Evolutionary conservation across 345 rosid species (phyloP).

Genomic region (Trapa bicornis): DNA sequence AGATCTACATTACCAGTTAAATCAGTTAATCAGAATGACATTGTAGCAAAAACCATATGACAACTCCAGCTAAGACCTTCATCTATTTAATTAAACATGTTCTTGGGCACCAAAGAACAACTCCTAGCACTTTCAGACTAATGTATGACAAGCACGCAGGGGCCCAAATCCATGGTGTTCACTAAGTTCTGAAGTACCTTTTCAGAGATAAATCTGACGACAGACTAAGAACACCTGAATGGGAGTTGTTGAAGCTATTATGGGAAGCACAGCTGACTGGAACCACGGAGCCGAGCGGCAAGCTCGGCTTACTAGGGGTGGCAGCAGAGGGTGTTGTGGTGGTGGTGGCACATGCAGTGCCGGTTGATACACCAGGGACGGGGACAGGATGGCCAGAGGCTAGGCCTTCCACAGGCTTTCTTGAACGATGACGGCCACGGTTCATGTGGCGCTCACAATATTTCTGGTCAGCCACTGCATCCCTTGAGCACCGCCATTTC

Average conservation of each 20-base stretch:
- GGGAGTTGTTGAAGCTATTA: constrained; percentile 31
- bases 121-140: no score
- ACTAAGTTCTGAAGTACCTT: neutral
- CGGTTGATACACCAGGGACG: constrained; percentile 23
- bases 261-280: constrained; percentile 28
- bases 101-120: no score
- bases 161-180: no score
- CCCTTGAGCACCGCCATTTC: constrained; percentile 99
- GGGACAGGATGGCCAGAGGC: constrained; percentile 58
- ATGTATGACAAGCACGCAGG: no score
- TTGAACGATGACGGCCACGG: constrained; percentile 99
- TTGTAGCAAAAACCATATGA: no score
- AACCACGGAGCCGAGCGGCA: constrained; percentile 19
- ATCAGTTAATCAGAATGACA: no score
- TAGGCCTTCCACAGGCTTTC: constrained; percentile 99
- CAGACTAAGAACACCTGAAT: constrained; percentile 15
- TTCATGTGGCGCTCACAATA: constrained; percentile 96
- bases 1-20: no score
- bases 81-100: no score
- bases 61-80: no score
- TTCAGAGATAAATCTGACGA: neutral
- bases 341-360: constrained; percentile 18
- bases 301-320: constrained; percentile 5
- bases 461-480: constrained; percentile 85
- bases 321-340: constrained; percentile 17